A percentile compares a stretch with the other conserved stretches of the same genome.
Conservation (phyloP, 352 stramenopile genomes). For the Globisporangium carolinianum region DNA sequence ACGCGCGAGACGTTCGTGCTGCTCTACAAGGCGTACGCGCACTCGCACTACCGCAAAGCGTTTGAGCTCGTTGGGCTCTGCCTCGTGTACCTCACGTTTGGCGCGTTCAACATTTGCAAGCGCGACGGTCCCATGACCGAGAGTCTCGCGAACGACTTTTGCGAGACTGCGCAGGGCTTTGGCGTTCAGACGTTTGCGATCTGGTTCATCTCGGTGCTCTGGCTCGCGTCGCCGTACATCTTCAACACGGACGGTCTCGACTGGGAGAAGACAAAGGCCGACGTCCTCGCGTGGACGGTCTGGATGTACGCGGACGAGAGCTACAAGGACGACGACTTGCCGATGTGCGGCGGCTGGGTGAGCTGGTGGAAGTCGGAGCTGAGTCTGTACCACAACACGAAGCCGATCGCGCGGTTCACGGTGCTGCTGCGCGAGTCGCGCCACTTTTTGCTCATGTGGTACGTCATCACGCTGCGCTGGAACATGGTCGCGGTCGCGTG, state of each 20-base stretch:
- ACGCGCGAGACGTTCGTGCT: conserved; percentile 72
- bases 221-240: conserved; percentile 62
- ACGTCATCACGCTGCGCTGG: conserved; percentile 45
- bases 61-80: conserved; percentile 68
- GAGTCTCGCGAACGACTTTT: conserved; percentile 50
- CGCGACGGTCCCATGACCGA: conserved; percentile 33
- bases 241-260: conserved; percentile 80
- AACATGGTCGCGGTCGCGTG: conserved; percentile 46
- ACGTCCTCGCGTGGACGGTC: conserved; percentile 46
- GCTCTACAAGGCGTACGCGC: conserved; percentile 70
- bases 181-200: conserved; percentile 75
- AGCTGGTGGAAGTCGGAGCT: conserved; percentile 67
- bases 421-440: conserved; percentile 66
- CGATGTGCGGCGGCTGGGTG: conserved; percentile 68
- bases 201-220: conserved; percentile 73
- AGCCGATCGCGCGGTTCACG: conserved; percentile 59
- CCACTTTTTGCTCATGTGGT: conserved; percentile 74
- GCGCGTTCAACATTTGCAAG: conserved; percentile 66
- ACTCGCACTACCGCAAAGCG: conserved; percentile 67
- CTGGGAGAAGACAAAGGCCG: conserved; percentile 67
- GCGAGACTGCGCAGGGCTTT: conserved; percentile 58
- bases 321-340: conserved; percentile 54
- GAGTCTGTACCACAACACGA: conserved; percentile 51
- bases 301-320: conserved; percentile 69
- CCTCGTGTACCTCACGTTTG: conserved; percentile 58